A percentile compares a stretch with the other conserved stretches of the same genome.
Conservation (phyloP, 2,329 filamentous ascomycete species). For the Arachnomyces sp. region DNA sequence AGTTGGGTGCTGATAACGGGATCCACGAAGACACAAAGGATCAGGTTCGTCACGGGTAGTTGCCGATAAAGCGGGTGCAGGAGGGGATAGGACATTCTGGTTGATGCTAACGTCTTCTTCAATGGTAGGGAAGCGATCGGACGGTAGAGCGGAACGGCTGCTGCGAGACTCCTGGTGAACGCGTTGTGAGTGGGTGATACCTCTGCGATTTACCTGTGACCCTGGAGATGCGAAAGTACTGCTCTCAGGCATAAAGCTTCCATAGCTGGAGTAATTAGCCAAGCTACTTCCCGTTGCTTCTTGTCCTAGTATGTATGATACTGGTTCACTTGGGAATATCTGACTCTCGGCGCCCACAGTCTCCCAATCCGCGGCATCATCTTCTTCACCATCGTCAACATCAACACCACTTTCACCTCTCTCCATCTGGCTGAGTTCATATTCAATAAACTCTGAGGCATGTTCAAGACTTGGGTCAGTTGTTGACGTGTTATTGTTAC, state of each 20-base stretch:
- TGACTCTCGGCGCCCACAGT: conserved; percentile 16
- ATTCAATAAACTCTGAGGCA: too few species aligned
- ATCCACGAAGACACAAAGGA: background rate
- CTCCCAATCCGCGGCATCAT: conserved; percentile 19
- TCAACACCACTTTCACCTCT: too few species aligned
- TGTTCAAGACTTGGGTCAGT: background rate
- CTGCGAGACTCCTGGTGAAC: conserved; percentile 6
- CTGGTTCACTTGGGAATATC: conserved; percentile 8
- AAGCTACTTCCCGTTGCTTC: conserved; percentile 17
- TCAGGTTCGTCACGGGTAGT: conserved; percentile 4
- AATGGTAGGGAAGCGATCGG: conserved; percentile 2
- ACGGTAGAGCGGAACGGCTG: conserved; percentile 6
- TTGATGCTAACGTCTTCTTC: background rate
- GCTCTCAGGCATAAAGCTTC: conserved; percentile 7
- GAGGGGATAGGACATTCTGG: conserved; percentile 1
- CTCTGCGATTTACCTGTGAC: background rate
- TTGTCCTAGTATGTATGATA: conserved; percentile 3
- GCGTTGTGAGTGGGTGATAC: conserved; percentile 2
- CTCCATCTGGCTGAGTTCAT: too few species aligned
- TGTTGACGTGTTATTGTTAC: background rate
- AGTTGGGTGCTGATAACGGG: conserved; percentile 11
- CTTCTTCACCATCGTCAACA: conserved; percentile 1
- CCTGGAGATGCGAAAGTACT: conserved; percentile 2
- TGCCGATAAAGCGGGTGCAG: conserved; percentile 8
- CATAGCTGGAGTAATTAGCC: conserved; percentile 19